A percentile compares a stretch with the other conserved stretches of the same genome.
Conservation (phyloP, 2,329 filamentous ascomycete species). For the Nemania sp. region DNA sequence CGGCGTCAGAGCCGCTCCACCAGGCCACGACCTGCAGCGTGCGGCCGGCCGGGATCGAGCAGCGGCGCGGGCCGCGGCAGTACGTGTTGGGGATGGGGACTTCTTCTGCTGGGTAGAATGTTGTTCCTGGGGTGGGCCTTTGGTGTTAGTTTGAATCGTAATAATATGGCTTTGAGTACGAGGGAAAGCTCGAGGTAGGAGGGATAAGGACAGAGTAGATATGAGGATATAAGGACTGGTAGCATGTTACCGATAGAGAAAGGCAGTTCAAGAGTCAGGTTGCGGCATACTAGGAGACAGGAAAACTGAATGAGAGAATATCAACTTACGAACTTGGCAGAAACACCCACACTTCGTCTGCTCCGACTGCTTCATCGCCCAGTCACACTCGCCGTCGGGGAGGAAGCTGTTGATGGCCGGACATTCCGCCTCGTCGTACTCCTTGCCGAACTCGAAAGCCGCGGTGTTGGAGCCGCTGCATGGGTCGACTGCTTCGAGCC, state of each 20-base stretch:
- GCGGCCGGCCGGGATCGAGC: conserved; percentile 19
- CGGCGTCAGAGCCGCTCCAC: neutral
- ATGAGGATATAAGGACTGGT: too few species aligned
- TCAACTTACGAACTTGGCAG: conserved; percentile 31
- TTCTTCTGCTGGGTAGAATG: conserved; percentile 25
- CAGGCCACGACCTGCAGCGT: neutral
- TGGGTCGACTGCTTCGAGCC: neutral
- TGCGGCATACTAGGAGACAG: neutral
- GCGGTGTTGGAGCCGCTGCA: conserved; percentile 12
- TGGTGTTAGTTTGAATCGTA: neutral
- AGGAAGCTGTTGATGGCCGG: conserved; percentile 18
- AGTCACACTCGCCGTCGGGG: conserved; percentile 27
- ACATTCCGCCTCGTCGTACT: conserved; percentile 12
- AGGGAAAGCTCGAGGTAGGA: neutral
- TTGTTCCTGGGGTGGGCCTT: conserved; percentile 8
- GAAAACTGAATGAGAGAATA: neutral
- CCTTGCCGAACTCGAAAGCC: conserved; percentile 18
- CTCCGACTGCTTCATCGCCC: conserved; percentile 13
- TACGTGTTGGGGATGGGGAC: conserved; percentile 29
- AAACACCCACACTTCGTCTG: conserved; percentile 22
- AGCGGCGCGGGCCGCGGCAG: conserved; percentile 31
- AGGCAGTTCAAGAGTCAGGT: neutral
- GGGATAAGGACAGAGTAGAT: neutral
- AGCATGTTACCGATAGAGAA: too few species aligned
- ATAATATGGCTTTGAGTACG: neutral